phyloP scores from a whole-genome alignment of 2,329 filamentous ascomycete species.

The Penicillium sclerotiorum region DNA sequence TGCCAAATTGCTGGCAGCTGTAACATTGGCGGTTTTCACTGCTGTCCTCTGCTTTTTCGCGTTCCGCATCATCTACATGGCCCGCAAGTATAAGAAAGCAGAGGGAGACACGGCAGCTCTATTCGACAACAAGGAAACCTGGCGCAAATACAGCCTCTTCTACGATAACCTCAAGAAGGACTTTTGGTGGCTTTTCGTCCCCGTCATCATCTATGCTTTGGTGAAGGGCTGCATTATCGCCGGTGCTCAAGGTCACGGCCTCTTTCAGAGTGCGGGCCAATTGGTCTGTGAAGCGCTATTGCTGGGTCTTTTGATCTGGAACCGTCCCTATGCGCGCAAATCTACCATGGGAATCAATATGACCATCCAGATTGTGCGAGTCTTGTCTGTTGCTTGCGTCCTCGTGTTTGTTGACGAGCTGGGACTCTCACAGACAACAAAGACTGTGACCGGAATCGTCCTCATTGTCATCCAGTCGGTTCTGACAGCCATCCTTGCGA shows the following conservation, averaged over 20 bases:
- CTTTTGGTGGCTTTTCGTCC: slow-evolving; percentile 97
- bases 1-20: slow-evolving; percentile 77
- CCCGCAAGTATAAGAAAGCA: slow-evolving; percentile 69
- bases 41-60: slow-evolving; percentile 78
- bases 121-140: slow-evolving; percentile 86
- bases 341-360: slow-evolving; percentile 94
- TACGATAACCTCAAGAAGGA: slow-evolving; percentile 93
- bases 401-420: slow-evolving; percentile 93
- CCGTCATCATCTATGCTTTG: slow-evolving; percentile 86
- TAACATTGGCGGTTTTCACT: slow-evolving; percentile 82
- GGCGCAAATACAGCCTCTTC: slow-evolving; percentile 95
- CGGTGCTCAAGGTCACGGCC: slow-evolving; percentile 79
- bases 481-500: slow-evolving; percentile 78
- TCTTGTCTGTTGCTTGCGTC: slow-evolving; percentile 85
- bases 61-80: slow-evolving; percentile 78
- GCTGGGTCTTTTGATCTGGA: slow-evolving; percentile 78
- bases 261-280: slow-evolving; percentile 77
- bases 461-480: slow-evolving; percentile 88
- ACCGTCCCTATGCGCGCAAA: slow-evolving; percentile 81
- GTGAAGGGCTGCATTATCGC: slow-evolving; percentile 85
- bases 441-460: slow-evolving; percentile 91
- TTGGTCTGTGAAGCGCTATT: slow-evolving; percentile 79
- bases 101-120: slow-evolving; percentile 74
- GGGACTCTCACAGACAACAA: slow-evolving; percentile 84
- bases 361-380: slow-evolving; percentile 82